A percentile compares a stretch with the other conserved stretches of the same genome.
Evolutionary conservation across 2,329 filamentous ascomycete species (phyloP).

Genomic region (Amauroascus niger): DNA sequence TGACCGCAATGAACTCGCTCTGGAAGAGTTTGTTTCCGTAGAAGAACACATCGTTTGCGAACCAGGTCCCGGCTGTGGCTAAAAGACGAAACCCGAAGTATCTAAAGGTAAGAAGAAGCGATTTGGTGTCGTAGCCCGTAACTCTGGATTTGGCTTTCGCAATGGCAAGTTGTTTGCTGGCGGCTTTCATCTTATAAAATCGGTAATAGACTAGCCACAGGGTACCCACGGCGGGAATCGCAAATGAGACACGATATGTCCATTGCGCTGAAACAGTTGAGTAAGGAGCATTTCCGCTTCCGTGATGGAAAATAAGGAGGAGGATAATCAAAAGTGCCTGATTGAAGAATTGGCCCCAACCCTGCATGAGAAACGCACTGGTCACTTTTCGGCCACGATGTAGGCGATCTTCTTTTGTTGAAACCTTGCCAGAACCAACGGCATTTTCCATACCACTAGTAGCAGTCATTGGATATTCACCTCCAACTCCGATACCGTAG

Average conservation of each 20-base stretch:
- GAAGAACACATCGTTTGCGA: conserved; percentile 96
- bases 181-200: conserved; percentile 85
- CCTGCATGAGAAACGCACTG: conserved; percentile 94
- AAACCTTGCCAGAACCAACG: conserved; percentile 73
- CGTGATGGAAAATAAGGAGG: conserved; percentile 79
- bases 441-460: conserved; percentile 91
- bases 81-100: conserved; percentile 80
- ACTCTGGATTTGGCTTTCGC: conserved; percentile 81
- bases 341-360: conserved; percentile 94
- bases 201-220: conserved; percentile 95
- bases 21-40: conserved; percentile 99
- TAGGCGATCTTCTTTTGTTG: conserved; percentile 82
- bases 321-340: conserved; percentile 80
- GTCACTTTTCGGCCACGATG: conserved; percentile 95
- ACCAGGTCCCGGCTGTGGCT: conserved; percentile 84
- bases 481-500: conserved; percentile 59
- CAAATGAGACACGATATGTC: conserved; percentile 87
- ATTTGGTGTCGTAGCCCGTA: conserved; percentile 84
- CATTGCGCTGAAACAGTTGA: conserved; percentile 68
- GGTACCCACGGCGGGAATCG: conserved; percentile 79
- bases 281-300: conserved; percentile 67
- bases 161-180: conserved; percentile 67
- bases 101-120: conserved; percentile 64
- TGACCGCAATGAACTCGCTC: conserved; percentile 74
- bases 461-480: conserved; percentile 94